These are phyloP conservation scores for Leptographium procerum DNA, from an alignment of 2,329 filamentous ascomycete species.

Conservation along the genomic window DNA sequence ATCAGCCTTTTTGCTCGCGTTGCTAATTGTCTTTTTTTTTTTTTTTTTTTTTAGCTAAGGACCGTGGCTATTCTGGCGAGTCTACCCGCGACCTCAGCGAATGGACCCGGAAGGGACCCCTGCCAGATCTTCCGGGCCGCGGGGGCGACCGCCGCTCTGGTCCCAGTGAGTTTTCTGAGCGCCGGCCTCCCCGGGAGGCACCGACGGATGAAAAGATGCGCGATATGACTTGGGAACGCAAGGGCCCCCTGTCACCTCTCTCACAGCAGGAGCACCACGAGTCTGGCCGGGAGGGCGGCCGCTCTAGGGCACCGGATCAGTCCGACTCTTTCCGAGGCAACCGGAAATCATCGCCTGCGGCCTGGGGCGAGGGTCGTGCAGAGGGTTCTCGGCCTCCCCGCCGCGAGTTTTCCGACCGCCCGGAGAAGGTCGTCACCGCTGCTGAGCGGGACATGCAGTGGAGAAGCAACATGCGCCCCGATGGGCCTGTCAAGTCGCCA, in stretches of 20 bases:
- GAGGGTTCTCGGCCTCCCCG: slow-evolving; percentile 60
- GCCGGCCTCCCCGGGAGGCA: slow-evolving; percentile 56
- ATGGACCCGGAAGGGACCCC: slow-evolving; percentile 86
- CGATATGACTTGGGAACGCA: slow-evolving; percentile 87
- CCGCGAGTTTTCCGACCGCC: slow-evolving; percentile 61
- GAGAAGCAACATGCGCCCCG: slow-evolving; percentile 86
- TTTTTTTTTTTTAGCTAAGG: slow-evolving; percentile 54
- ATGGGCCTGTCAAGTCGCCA: slow-evolving; percentile 48
- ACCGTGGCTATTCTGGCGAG: slow-evolving; percentile 58
- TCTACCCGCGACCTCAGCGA: slow-evolving; percentile 67
- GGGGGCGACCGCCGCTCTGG: slow-evolving; percentile 32
- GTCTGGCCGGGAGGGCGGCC: slow-evolving; percentile 43
- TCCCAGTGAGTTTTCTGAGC: slow-evolving; percentile 48
- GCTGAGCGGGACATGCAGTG: slow-evolving; percentile 90
- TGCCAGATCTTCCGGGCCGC: slow-evolving; percentile 26
- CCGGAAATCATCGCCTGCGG: slow-evolving; percentile 59
- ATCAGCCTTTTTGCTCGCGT: neutral
- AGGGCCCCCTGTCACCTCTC: slow-evolving; percentile 73
- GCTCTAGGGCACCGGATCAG: slow-evolving; percentile 43
- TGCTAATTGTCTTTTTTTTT: neutral
- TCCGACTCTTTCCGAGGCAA: slow-evolving; percentile 41
- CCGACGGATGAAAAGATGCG: slow-evolving; percentile 63
- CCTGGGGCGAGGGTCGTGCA: slow-evolving; percentile 57
- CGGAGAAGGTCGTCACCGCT: slow-evolving; percentile 67
- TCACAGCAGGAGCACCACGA: slow-evolving; percentile 38